Base-by-base conservation (phyloP, 352 stramenopile species). In the Elongisporangium senticosum region DNA sequence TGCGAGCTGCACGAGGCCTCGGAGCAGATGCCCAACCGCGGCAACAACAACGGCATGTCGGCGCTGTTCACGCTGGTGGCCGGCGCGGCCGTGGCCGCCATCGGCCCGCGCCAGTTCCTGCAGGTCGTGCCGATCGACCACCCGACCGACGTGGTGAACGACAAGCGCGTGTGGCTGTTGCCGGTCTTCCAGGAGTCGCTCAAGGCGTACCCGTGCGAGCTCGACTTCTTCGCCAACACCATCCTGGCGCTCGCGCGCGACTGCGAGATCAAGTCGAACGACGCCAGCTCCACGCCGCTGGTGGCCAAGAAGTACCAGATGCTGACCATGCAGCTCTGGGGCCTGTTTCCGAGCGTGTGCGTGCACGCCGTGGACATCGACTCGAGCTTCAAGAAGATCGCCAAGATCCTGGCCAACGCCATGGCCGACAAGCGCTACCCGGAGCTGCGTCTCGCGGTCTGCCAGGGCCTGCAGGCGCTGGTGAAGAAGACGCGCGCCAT, bases 391-490 rank as follows among this genome's bases (percentile, higher is more conserved):
- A 93, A 93, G 75, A 89, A 81, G 63, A 75, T 95, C 47, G 86
- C 86, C 50, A 95, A 95, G 79, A 63, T 89, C 40, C 71, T 95
- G 8, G 83, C 84, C 14, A 95, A 91, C 52, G 86, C 86, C 39
- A 93, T 95, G 83, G 77, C 77, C 26, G 86, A 95, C 68, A 81
- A 93, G 70, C 83, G 86, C 24, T 94, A 90, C 65, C 86, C 86
- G 2, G 82, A 93, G 60, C 68, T 95, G 53, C 86, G 84, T 17
- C 74, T 92, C 39, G 72, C 81, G 24, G 83, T 95, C n/a, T 95
- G 86, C 62, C 84, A 93, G 61, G 86, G 86, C 64, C 80, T 95
- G 11, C 81, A 92, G 57, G 77, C 72, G 5, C 72, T 95, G 7
- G 78, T 95, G 26, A 94, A 92, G 67, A 73, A 71, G 26, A 89